phyloP scores from a whole-genome alignment of 192 early-diverging fungal species.

The Entomortierella beljakovae region DNA sequence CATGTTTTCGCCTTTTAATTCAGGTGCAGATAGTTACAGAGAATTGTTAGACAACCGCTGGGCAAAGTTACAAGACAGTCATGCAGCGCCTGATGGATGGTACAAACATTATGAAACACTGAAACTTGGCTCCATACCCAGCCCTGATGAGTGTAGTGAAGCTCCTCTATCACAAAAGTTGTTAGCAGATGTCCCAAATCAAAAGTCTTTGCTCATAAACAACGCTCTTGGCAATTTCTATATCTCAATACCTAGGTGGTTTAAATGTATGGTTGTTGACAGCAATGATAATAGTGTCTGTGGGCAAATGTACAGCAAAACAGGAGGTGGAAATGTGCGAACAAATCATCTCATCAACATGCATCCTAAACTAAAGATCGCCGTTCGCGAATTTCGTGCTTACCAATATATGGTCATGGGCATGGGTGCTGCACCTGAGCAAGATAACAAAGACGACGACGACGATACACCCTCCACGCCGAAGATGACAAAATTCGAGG shows the following conservation, averaged over 20 bases:
- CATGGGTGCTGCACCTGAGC: not conserved
- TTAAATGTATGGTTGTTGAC: conserved; percentile 9
- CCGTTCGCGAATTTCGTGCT: conserved; percentile 8
- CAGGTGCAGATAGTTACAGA: not conserved
- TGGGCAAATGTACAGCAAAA: conserved; percentile 3
- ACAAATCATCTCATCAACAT: not conserved
- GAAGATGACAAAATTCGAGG: conserved; percentile 8
- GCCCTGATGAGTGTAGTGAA: not conserved
- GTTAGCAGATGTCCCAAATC: conserved; percentile 4
- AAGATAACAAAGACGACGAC: conserved; percentile 16
- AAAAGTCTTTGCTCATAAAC: conserved; percentile 1
- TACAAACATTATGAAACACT: not conserved
- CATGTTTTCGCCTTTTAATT: not conserved
- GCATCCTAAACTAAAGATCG: not conserved
- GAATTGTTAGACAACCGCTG: conserved; percentile 1
- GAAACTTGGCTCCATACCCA: conserved; percentile 2
- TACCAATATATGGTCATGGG: conserved; percentile 13
- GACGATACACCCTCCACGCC: conserved; percentile 10
- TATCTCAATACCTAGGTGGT: not conserved
- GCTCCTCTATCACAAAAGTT: conserved; percentile 1
- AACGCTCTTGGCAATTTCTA: conserved; percentile 4
- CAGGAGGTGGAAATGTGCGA: conserved; percentile 3
- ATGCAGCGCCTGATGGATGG: not conserved
- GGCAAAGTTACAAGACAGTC: not conserved
- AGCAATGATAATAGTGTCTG: conserved; percentile 6